phyloP scores from a whole-genome alignment of 108 stramenopile species.

The Cyclotella baltica region DNA sequence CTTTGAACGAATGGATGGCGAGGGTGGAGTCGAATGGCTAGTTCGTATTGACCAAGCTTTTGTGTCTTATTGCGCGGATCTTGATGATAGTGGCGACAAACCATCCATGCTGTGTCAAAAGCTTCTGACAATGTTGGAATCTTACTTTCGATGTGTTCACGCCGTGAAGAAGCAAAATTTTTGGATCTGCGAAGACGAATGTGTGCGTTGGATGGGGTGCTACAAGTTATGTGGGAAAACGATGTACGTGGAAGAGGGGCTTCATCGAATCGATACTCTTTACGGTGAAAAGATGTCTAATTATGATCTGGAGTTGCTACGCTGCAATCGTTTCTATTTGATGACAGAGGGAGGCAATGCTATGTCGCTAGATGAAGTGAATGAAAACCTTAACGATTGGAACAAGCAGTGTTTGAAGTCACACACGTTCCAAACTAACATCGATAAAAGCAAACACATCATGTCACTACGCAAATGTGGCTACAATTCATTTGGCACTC shows the following conservation, averaged over 20 bases:
- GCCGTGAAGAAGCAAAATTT: conserved; percentile 1
- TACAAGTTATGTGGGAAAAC: neutral
- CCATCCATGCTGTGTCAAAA: neutral
- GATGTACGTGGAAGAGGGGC: neutral
- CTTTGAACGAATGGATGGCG: neutral
- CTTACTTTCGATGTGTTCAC: neutral
- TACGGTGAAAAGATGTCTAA: neutral
- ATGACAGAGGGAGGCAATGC: neutral
- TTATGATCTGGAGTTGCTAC: neutral
- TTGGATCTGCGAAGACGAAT: neutral
- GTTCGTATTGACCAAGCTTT: neutral
- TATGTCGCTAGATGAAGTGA: conserved; percentile 1
- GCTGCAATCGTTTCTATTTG: neutral
- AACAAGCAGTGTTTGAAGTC: neutral
- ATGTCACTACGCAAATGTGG: neutral
- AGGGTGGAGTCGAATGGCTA: neutral
- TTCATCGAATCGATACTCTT: neutral
- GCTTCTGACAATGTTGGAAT: neutral
- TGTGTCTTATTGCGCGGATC: neutral
- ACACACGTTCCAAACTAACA: neutral
- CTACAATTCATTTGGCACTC: neutral
- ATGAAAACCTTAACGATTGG: neutral
- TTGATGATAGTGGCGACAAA: neutral
- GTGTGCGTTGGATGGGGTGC: neutral
- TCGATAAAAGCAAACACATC: neutral